phyloP scores from a whole-genome alignment of 805 yeast genomes.

The Blastobotrys muscicola region DNA sequence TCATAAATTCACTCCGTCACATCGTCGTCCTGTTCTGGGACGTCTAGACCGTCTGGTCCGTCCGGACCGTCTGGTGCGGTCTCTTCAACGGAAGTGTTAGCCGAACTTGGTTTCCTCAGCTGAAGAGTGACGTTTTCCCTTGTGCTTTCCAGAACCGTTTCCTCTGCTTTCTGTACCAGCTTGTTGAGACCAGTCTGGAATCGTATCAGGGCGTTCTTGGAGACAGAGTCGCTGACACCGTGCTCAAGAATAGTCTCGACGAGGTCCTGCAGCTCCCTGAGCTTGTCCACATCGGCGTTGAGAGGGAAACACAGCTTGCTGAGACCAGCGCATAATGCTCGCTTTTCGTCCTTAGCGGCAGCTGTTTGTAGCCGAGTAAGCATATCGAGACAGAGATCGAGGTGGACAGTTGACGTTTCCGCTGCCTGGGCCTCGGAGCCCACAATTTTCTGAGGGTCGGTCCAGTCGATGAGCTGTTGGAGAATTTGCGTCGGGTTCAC shows the following conservation, averaged over 20 bases:
- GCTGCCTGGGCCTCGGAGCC: constrained; percentile 39
- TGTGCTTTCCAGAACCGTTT: neutral
- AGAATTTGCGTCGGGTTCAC: constrained; percentile 42
- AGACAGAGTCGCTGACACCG: constrained; percentile 26
- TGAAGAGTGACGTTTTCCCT: no score
- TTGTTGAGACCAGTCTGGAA: constrained; percentile 19
- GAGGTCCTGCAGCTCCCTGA: constrained; percentile 22
- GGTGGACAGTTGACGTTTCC: constrained; percentile 40
- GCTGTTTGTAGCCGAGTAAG: constrained; percentile 39
- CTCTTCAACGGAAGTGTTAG: no score
- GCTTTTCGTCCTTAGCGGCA: constrained; percentile 44
- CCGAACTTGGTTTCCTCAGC: no score
- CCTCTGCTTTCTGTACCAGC: constrained; percentile 15
- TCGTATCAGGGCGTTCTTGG: constrained; percentile 30
- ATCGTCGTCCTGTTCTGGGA: no score
- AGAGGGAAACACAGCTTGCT: constrained; percentile 39
- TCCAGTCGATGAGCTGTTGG: constrained; percentile 74
- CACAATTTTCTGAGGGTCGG: constrained; percentile 47
- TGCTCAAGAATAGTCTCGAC: constrained; percentile 27
- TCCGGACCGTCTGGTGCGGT: no score
- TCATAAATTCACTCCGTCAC: no score
- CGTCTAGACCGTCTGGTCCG: no score
- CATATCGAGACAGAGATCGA: constrained; percentile 46
- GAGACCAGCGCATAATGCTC: constrained; percentile 42
- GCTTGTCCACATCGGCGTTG: constrained; percentile 19